phyloP scores from a whole-genome alignment of 768 basidiomycete species.

The Tylopilus vinaceipallidus region DNA sequence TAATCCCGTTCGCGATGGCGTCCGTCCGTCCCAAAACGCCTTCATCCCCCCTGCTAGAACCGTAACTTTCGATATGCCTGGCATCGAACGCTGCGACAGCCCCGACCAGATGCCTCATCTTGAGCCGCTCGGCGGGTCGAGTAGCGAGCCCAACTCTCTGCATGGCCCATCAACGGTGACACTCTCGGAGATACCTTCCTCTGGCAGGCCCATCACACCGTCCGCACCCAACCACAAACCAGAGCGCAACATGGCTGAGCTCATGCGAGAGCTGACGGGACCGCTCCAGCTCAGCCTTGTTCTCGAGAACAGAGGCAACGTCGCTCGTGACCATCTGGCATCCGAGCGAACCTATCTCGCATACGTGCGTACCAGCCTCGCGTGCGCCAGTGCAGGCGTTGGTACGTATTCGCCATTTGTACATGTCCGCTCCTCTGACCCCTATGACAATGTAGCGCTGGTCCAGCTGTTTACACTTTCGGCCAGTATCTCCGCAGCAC shows the following conservation, averaged over 20 bases:
- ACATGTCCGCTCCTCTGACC: background rate
- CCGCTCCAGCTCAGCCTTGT: constrained; percentile 29
- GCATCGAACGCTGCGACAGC: constrained; percentile 1
- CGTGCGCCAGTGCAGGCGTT: constrained; percentile 57
- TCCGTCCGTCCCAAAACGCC: background rate
- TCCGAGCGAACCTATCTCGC: constrained; percentile 63
- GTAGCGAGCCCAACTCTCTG: constrained; percentile 9
- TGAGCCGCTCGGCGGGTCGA: constrained; percentile 18
- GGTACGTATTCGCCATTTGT: constrained; percentile 37
- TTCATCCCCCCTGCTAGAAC: background rate
- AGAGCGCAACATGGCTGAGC: background rate
- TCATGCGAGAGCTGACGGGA: constrained; percentile 1
- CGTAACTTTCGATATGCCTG: constrained; percentile 10
- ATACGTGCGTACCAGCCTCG: constrained; percentile 62
- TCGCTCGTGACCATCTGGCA: constrained; percentile 63
- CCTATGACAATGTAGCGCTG: constrained; percentile 34
- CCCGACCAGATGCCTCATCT: constrained; percentile 21
- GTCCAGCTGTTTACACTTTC: constrained; percentile 51
- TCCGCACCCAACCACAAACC: background rate
- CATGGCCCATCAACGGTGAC: background rate
- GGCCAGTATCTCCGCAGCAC: constrained; percentile 4
- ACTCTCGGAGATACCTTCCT: background rate
- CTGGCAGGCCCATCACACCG: background rate
- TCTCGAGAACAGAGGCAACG: constrained; percentile 59
- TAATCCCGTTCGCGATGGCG: background rate